A percentile compares a stretch with the other conserved stretches of the same genome.
Conservation (phyloP, 2,329 filamentous ascomycete genomes). For the Venturia pyrina region DNA sequence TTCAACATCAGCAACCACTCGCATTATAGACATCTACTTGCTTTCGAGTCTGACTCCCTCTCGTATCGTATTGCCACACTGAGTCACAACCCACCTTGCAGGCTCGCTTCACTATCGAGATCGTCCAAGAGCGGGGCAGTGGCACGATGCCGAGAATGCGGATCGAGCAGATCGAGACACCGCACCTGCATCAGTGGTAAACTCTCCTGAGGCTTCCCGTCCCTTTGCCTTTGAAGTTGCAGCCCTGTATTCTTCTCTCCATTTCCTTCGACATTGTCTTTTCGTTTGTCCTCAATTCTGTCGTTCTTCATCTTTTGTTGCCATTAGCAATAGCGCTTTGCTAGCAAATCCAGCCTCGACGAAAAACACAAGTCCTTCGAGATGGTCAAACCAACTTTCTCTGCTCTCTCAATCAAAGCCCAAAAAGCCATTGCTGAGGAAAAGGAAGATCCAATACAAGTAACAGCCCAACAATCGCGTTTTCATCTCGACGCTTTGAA, state of each 20-base stretch:
- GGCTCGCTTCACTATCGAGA: neutral
- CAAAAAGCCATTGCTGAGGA: neutral
- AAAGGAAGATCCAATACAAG: constrained; percentile 10
- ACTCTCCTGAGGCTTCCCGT: neutral
- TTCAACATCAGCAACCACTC: too few species aligned
- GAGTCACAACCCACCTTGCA: neutral
- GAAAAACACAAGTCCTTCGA: too few species aligned
- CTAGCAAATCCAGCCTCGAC: too few species aligned
- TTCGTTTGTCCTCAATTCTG: too few species aligned
- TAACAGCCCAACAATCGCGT: constrained; percentile 29
- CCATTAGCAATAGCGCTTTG: too few species aligned
- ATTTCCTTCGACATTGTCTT: neutral
- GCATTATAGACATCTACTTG: neutral
- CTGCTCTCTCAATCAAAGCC: neutral
- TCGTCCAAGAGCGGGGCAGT: neutral
- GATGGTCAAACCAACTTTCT: constrained; percentile 1
- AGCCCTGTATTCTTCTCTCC: neutral
- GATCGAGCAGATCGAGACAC: neutral
- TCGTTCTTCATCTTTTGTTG: too few species aligned
- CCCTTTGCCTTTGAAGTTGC: neutral
- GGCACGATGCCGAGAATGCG: neutral
- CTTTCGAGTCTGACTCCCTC: neutral
- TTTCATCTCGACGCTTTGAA: constrained; percentile 29
- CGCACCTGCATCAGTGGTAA: neutral
- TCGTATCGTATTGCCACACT: neutral